Evolutionary conservation across 2,329 filamentous ascomycete species (phyloP).

Genomic region (Aureobasidium sp.): DNA sequence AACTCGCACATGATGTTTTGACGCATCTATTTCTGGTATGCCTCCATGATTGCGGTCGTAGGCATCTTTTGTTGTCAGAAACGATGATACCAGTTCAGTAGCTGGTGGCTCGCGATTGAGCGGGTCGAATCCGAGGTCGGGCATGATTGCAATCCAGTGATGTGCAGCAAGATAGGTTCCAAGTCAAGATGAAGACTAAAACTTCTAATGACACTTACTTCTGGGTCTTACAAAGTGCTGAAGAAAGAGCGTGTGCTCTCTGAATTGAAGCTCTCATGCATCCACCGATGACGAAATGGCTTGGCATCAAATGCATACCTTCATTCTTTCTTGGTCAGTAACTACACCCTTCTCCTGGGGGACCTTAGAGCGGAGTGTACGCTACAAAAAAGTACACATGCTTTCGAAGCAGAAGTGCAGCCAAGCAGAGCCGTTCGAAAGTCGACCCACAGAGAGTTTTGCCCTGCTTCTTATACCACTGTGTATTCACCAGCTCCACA

Average conservation of each 20-base stretch:
- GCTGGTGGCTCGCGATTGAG: constrained; percentile 44
- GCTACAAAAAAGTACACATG: too few species aligned
- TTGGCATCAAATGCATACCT: not conserved
- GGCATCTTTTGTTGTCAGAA: constrained; percentile 42
- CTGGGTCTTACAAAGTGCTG: not conserved
- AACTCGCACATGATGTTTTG: constrained; percentile 39
- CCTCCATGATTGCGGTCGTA: constrained; percentile 44
- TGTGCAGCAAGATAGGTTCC: too few species aligned
- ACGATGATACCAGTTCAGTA: constrained; percentile 40
- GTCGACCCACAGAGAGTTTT: too few species aligned
- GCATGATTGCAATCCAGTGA: constrained; percentile 1
- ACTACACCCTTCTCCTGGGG: too few species aligned
- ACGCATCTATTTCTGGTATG: constrained; percentile 22
- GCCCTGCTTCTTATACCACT: too few species aligned
- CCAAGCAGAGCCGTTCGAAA: too few species aligned
- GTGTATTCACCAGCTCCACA: too few species aligned
- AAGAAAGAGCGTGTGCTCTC: not conserved
- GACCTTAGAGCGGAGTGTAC: too few species aligned
- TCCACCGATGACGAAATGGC: constrained; percentile 5
- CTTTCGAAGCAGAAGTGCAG: too few species aligned
- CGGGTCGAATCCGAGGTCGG: constrained; percentile 27
- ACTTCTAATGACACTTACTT: not conserved
- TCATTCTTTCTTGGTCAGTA: not conserved
- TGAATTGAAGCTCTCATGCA: not conserved
- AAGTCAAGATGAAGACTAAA: not conserved